Percentiles rank a stretch among this genome's conserved stretches.
phyloP scores from a whole-genome alignment of 176 grass and related monocot genomes.

The Poa pratensis region DNA sequence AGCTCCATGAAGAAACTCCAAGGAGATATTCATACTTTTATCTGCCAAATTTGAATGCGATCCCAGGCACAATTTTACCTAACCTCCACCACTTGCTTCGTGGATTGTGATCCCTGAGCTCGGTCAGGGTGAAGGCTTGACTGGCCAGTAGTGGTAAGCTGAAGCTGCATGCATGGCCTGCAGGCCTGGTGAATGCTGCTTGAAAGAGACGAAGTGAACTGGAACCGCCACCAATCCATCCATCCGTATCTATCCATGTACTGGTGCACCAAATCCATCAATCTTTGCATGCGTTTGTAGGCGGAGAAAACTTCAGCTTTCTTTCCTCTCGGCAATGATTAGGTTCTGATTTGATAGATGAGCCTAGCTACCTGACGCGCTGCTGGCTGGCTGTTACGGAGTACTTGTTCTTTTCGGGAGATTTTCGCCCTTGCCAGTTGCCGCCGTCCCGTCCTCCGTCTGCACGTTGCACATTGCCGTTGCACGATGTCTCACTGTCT shows the following conservation, averaged over 20 bases:
- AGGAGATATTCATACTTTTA: neutral
- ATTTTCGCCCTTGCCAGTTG: neutral
- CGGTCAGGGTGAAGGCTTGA: neutral
- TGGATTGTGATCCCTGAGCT: conserved; percentile 6
- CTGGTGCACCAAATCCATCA: too few relatives aligned
- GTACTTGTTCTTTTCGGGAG: neutral
- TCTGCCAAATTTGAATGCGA: conserved; percentile 31
- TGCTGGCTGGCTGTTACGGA: neutral
- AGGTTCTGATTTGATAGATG: conserved; percentile 54
- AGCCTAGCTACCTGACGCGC: neutral
- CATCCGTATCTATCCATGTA: too few relatives aligned
- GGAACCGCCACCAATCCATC: conserved; percentile 6
- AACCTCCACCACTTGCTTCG: neutral
- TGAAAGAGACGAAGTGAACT: neutral
- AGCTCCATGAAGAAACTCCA: neutral
- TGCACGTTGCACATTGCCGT: neutral
- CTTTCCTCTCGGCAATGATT: conserved; percentile 56
- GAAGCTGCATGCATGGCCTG: neutral
- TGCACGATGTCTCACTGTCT: neutral
- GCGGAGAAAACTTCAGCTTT: neutral
- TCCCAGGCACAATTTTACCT: neutral
- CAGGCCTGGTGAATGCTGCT: neutral
- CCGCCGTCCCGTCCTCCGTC: neutral
- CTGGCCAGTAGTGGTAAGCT: neutral
- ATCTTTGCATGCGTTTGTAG: neutral